Percentiles rank a stretch among this genome's conserved stretches.
Conservation (phyloP, 2,329 filamentous ascomycete genomes). For the Venturia nashicola region DNA sequence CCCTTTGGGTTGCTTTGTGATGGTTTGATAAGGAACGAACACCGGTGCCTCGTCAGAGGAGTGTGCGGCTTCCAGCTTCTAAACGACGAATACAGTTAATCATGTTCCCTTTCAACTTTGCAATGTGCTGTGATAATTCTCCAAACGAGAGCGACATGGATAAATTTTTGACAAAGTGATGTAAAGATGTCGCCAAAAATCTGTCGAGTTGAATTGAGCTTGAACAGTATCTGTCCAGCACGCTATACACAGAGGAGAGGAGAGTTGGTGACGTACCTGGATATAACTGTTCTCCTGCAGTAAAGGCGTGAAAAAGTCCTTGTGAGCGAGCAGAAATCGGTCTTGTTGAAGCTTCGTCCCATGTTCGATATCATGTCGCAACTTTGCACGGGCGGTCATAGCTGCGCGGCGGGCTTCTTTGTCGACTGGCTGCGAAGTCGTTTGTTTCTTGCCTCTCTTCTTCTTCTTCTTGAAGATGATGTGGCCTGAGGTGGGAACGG, state of each 20-base stretch:
- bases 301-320: conserved; percentile 34
- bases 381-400: conserved; percentile 26
- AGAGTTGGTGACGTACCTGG: background rate
- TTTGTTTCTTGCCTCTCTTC: background rate
- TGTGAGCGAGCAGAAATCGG: conserved; percentile 32
- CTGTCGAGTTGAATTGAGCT: background rate
- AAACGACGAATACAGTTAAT: background rate
- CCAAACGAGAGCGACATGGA: too few relatives aligned
- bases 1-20: conserved; percentile 14
- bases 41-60: conserved; percentile 14
- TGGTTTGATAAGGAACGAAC: conserved; percentile 27
- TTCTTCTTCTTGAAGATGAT: conserved; percentile 4
- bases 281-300: conserved; percentile 27
- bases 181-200: conserved; percentile 13
- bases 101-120: too few relatives aligned
- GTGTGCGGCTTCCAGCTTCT: background rate
- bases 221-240: background rate
- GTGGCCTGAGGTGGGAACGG: background rate
- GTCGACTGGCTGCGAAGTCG: background rate
- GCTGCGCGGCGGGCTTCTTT: conserved; percentile 4
- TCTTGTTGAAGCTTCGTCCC: conserved; percentile 32
- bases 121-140: too few relatives aligned
- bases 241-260: background rate
- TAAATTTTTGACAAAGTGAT: too few relatives aligned
- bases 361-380: conserved; percentile 29